These are phyloP conservation scores for Fusarium sp. DNA, from an alignment of 2,329 filamentous ascomycete genomes.

Conservation along the genomic window DNA sequence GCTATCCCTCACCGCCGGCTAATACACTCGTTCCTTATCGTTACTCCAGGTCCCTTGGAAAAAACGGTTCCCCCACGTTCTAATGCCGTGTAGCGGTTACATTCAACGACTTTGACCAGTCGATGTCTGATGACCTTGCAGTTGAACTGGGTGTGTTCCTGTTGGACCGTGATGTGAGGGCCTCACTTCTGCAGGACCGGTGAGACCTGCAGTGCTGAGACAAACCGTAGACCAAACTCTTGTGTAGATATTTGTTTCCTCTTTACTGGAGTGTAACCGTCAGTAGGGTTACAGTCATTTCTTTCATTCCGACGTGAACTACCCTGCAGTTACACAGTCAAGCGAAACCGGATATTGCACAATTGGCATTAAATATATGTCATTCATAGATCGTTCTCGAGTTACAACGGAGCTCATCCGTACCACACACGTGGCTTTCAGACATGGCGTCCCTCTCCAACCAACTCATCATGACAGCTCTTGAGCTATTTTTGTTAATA, in stretches of 20 bases:
- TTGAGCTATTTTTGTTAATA: conserved; percentile 36
- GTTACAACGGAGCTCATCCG: conserved; percentile 36
- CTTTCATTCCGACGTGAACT: not conserved
- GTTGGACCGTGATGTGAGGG: conserved; percentile 30
- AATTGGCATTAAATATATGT: conserved; percentile 41
- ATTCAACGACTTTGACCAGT: conserved; percentile 28
- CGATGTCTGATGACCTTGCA: conserved; percentile 13
- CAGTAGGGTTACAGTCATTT: not conserved
- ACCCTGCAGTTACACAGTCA: not conserved
- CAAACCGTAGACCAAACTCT: not conserved
- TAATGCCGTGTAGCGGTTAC: conserved; percentile 21
- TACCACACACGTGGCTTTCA: conserved; percentile 15
- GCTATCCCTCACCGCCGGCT: conserved; percentile 25
- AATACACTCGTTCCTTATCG: not conserved
- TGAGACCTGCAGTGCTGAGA: conserved; percentile 17
- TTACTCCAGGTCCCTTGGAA: conserved; percentile 16
- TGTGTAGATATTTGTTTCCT: not conserved
- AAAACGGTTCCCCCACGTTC: conserved; percentile 17
- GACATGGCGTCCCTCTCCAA: conserved; percentile 30
- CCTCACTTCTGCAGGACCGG: conserved; percentile 25
- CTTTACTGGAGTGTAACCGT: not conserved
- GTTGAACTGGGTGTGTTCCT: conserved; percentile 26
- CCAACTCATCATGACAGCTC: conserved; percentile 39
- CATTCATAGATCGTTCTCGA: conserved; percentile 45
- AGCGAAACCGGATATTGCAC: not conserved